phyloP scores from a whole-genome alignment of 2,329 filamentous ascomycete species.

The Botrytis aclada region DNA sequence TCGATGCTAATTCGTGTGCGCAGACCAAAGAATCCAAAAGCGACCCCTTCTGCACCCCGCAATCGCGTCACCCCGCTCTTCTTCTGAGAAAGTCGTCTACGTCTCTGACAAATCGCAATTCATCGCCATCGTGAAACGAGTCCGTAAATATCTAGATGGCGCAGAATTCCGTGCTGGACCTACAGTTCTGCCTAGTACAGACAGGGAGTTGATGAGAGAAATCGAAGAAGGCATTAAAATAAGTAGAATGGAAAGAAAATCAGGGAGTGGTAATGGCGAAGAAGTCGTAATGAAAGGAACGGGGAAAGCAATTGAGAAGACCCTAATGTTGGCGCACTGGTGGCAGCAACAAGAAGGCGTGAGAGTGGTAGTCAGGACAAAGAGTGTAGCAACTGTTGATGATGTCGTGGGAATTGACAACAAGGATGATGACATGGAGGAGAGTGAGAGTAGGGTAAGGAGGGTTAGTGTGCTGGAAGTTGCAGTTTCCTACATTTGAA shows the following conservation, averaged over 20 bases:
- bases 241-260: conserved; percentile 21
- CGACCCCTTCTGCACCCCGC: conserved; percentile 38
- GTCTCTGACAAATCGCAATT: conserved; percentile 34
- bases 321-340: conserved; percentile 32
- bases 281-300: conserved; percentile 36
- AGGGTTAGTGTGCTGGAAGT: conserved; percentile 36
- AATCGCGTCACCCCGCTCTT: conserved; percentile 29
- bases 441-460: conserved; percentile 31
- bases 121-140: conserved; percentile 35
- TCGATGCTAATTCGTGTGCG: not conserved
- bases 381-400: conserved; percentile 38
- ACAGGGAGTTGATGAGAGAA: conserved; percentile 21
- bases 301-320: conserved; percentile 37
- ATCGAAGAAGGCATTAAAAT: conserved; percentile 26
- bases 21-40: conserved; percentile 37
- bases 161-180: conserved; percentile 32
- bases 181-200: conserved; percentile 19
- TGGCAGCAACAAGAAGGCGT: conserved; percentile 33
- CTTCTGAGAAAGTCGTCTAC: conserved; percentile 35
- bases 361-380: conserved; percentile 34
- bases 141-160: conserved; percentile 30
- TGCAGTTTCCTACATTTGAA: conserved; percentile 24
- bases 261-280: conserved; percentile 22
- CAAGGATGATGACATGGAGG: conserved; percentile 24
- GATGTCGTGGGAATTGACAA: conserved; percentile 32